These are phyloP conservation scores for Firmiana major DNA, from an alignment of 345 rosid genomes.

Conservation along the genomic window DNA sequence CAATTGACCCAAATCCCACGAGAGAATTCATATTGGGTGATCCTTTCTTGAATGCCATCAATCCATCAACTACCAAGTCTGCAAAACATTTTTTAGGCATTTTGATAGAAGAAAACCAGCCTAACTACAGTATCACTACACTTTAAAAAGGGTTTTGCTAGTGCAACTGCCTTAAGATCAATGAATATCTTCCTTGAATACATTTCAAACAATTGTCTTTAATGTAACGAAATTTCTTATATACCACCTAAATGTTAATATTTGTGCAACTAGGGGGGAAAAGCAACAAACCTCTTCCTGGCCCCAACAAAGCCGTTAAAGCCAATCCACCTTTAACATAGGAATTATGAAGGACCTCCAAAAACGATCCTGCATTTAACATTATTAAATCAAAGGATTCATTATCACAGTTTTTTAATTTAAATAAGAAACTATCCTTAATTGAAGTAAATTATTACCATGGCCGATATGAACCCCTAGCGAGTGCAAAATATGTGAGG, in stretches of 20 bases:
- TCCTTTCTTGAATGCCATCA: constrained; percentile 73
- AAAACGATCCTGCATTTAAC: constrained; percentile 51
- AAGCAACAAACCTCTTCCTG: constrained; percentile 75
- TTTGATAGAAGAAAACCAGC: constrained; percentile 4
- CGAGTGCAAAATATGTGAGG: constrained; percentile 84
- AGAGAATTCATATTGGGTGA: constrained; percentile 97
- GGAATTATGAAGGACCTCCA: constrained; percentile 78
- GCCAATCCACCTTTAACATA: constrained; percentile 42
- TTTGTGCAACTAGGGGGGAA: not conserved
- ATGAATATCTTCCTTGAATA: not conserved
- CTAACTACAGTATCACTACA: not conserved
- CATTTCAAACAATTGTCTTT: not conserved
- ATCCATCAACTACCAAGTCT: constrained; percentile 86
- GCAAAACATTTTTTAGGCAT: constrained; percentile 24
- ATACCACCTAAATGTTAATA: not conserved
- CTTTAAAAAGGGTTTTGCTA: not conserved
- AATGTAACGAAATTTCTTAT: not conserved
- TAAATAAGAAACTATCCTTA: not conserved
- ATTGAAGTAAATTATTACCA: constrained; percentile 34
- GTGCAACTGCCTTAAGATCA: not conserved
- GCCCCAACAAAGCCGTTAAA: constrained; percentile 78
- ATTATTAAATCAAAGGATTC: not conserved
- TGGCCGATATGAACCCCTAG: constrained; percentile 82
- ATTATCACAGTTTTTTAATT: not conserved
- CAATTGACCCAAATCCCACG: constrained; percentile 84